Percentiles rank a stretch among this genome's conserved stretches.
phyloP scores from a whole-genome alignment of 1,284 basidiomycete genomes.

The Testicularia cyperi region DNA sequence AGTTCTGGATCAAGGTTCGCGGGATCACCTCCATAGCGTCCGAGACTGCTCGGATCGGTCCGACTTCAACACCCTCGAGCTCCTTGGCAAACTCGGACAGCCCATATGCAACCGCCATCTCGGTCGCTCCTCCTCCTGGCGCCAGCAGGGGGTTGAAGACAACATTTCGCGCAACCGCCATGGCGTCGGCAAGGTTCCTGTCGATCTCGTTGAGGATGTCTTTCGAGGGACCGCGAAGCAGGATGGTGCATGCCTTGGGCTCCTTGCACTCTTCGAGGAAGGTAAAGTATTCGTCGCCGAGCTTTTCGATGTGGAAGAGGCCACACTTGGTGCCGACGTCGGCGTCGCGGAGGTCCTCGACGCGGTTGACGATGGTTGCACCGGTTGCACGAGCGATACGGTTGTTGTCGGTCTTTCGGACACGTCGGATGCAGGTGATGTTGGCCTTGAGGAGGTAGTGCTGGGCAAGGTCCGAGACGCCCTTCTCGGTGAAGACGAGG shows the following conservation, averaged over 20 bases:
- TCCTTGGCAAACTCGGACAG: conserved; percentile 77
- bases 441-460: conserved; percentile 86
- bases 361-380: conserved; percentile 93
- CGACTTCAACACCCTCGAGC: conserved; percentile 75
- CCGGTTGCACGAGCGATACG: conserved; percentile 93
- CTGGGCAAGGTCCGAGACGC: conserved; percentile 88
- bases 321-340: conserved; percentile 93
- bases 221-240: conserved; percentile 96
- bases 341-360: conserved; percentile 87
- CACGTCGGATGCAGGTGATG: conserved; percentile 87
- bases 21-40: conserved; percentile 98
- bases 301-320: conserved; percentile 92
- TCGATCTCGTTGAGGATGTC: conserved; percentile 98
- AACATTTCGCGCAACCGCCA: conserved; percentile 94
- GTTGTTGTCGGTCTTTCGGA: conserved; percentile 98
- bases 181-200: conserved; percentile 94
- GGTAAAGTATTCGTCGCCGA: conserved; percentile 96
- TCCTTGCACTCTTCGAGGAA: conserved; percentile 87
- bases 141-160: conserved; percentile 90
- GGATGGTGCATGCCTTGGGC: conserved; percentile 98
- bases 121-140: conserved; percentile 93
- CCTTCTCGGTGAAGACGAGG: conserved; percentile 95
- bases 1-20: conserved; percentile 90
- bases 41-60: conserved; percentile 86
- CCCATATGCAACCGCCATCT: conserved; percentile 94